These are phyloP conservation scores for Aspergillus hortae DNA, from an alignment of 2,329 filamentous ascomycete genomes.

Conservation along the genomic window DNA sequence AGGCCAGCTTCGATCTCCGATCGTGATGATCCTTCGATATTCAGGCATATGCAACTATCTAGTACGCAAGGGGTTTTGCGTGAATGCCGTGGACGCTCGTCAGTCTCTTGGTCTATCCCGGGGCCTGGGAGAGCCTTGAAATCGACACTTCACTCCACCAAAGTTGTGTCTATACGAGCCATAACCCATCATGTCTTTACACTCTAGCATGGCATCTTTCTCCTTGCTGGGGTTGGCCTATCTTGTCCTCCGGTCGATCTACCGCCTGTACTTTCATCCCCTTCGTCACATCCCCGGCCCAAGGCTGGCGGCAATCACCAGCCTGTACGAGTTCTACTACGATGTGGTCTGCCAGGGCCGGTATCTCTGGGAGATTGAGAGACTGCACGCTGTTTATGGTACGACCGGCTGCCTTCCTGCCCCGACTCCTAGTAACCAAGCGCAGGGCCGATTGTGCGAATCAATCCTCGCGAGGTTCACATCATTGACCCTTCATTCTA, in stretches of 20 bases:
- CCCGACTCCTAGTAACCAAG: background rate
- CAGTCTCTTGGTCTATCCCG: no score
- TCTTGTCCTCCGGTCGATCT: background rate
- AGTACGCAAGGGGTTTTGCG: no score
- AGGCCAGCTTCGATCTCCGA: no score
- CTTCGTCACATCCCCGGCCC: background rate
- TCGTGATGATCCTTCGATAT: no score
- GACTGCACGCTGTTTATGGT: background rate
- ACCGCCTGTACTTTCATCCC: background rate
- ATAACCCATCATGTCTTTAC: no score
- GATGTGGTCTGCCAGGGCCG: background rate
- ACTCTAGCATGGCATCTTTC: no score
- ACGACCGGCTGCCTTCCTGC: background rate
- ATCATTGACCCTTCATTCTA: slow-evolving; percentile 32
- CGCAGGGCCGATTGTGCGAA: slow-evolving; percentile 34
- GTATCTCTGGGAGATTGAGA: background rate
- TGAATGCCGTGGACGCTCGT: no score
- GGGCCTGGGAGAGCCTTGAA: no score
- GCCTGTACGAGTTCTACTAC: background rate
- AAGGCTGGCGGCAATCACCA: background rate
- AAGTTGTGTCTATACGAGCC: no score
- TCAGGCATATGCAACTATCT: no score
- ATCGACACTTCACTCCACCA: no score
- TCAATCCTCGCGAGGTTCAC: slow-evolving; percentile 29
- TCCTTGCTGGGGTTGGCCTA: background rate